Base-by-base conservation (phyloP, 768 basidiomycete genomes). In the Harrya chromipes region DNA sequence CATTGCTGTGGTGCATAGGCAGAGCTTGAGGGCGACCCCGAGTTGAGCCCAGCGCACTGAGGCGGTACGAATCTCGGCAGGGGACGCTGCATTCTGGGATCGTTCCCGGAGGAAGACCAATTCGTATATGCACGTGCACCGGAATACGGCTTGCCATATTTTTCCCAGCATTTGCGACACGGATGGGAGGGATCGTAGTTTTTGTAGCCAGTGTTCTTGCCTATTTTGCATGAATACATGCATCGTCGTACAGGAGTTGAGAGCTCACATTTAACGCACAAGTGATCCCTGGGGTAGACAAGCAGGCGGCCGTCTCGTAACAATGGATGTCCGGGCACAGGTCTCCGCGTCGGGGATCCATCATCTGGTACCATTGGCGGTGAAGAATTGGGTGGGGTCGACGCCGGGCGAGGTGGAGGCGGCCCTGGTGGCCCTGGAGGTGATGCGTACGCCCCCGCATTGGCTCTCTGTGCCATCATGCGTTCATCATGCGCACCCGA, bases 191-290 rank as follows among this genome's bases (percentile, higher is more conserved):
- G 85, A 63, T 90, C 86, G 33, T 70, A 71, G 49, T 77, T 72
- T 65, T 87, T 88, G 69, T 83, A 91, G 3, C 90, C 89, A 1
- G 77, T 80, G 63, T 92, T 91, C 34, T 72, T 71, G 57, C 89
- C 89, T 90, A 43, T 8, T 1, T 10, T 16, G 16, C 8, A n/a
- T 55, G 20, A 58, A 33, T 34, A 40, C 9, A 26, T 8, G 16
- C 3, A 5, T 11, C 8, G 4, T 16, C 14, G 7, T 1, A 6
- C 13, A 33, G 17, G 14, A 10, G 20, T 12, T 4, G 24, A 10
- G 45, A 4, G 59, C 77, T 46, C 57, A 88, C 89, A 91, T 74
- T 87, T 90, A 2, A 68, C 61, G 55, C 89, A 92, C 12, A 74
- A 58, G 56, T 80, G 73, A 1, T 78, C 76, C n/a, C 63, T 67